Conservation (phyloP, 1,284 basidiomycete genomes). For the Apiotrichum veenhuisii region DNA sequence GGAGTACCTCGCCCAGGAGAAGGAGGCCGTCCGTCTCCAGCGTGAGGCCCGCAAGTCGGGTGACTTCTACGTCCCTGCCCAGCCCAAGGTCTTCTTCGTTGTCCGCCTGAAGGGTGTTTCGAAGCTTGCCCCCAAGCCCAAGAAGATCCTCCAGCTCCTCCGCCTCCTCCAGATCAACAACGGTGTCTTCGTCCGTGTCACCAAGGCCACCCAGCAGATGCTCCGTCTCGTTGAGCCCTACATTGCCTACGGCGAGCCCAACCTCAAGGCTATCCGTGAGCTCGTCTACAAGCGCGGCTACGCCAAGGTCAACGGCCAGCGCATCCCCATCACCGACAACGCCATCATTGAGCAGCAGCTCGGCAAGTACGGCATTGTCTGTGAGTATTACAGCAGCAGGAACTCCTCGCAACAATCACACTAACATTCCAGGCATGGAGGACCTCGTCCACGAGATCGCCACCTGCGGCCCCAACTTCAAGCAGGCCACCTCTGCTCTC, state of each 20-base stretch:
- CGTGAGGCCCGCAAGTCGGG: conserved; percentile 86
- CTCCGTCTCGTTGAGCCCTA: conserved; percentile 96
- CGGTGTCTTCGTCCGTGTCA: conserved; percentile 97
- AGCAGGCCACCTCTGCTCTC: conserved; percentile 93
- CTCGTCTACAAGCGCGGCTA: conserved; percentile 99
- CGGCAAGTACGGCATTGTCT: conserved; percentile 94
- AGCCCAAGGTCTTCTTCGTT: conserved; percentile 98
- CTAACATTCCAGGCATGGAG: conserved; percentile 61
- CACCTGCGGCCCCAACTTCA: conserved; percentile 97
- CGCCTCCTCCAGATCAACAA: conserved; percentile 99
- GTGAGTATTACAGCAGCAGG: conserved; percentile 39
- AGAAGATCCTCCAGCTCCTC: conserved; percentile 98
- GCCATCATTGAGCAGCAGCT: conserved; percentile 85
- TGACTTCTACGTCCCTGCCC: conserved; percentile 95
- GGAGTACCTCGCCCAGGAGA: conserved; percentile 89
- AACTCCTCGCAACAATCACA: not conserved
- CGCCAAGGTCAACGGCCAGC: conserved; percentile 97
- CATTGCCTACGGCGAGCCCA: conserved; percentile 87
- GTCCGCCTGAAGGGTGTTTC: conserved; percentile 98
- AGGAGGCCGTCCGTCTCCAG: conserved; percentile 94
- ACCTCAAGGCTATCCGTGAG: conserved; percentile 94
- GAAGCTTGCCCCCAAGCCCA: conserved; percentile 97
- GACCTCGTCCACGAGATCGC: conserved; percentile 97
- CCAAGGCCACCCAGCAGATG: conserved; percentile 96
- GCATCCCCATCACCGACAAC: conserved; percentile 94